phyloP scores from a whole-genome alignment of 352 stramenopile species.

The Lagenidium giganteum region DNA sequence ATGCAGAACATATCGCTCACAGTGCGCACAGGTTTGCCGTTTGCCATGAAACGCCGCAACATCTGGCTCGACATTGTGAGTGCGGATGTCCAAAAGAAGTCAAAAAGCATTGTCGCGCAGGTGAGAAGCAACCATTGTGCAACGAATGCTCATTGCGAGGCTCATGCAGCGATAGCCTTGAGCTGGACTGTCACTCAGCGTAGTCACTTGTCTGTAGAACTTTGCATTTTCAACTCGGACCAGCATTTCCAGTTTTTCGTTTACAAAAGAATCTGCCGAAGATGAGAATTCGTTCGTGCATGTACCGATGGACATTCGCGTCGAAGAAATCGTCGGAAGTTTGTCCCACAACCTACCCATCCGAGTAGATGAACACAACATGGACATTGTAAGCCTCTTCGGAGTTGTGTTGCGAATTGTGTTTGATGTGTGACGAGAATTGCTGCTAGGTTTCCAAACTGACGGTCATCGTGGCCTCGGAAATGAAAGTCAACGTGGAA shows the following conservation, averaged over 20 bases:
- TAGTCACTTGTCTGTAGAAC: constrained; percentile 13
- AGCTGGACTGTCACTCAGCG: background rate
- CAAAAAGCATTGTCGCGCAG: constrained; percentile 37
- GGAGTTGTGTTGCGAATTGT: background rate
- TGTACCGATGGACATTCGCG: constrained; percentile 16
- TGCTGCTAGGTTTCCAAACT: constrained; percentile 16
- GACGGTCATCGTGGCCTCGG: constrained; percentile 23
- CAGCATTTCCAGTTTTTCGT: constrained; percentile 4
- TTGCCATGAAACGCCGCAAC: constrained; percentile 27
- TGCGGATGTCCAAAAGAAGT: constrained; percentile 39
- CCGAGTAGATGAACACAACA: constrained; percentile 28
- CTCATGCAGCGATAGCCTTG: too few relatives aligned
- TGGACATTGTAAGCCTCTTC: constrained; percentile 16
- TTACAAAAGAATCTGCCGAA: constrained; percentile 4
- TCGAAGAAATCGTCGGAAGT: constrained; percentile 23
- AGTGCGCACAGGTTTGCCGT: constrained; percentile 25
- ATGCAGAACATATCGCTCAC: constrained; percentile 44
- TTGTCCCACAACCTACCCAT: constrained; percentile 22
- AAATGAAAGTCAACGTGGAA: constrained; percentile 29
- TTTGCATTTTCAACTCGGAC: constrained; percentile 30
- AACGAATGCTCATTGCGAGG: too few relatives aligned
- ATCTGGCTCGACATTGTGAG: constrained; percentile 51
- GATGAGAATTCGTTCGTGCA: constrained; percentile 18
- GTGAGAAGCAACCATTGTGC: constrained; percentile 12
- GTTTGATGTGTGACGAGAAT: background rate